Evolutionary conservation across 2,329 filamentous ascomycete genomes (phyloP).

Genomic region (Pseudogymnoascus sp.): DNA sequence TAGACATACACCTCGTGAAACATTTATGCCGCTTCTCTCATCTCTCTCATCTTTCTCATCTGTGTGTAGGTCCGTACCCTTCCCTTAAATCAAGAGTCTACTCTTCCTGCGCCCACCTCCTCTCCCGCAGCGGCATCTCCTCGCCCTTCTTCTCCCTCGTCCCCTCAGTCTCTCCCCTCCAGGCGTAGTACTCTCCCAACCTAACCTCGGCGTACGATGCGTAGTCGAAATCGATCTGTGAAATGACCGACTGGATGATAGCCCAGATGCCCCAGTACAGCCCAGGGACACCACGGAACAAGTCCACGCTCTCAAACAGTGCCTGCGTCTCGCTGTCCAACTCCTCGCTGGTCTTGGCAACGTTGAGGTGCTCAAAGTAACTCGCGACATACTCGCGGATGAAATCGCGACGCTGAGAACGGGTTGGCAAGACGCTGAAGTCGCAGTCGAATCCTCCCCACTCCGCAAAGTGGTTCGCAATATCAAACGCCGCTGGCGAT

Average conservation of each 20-base stretch:
- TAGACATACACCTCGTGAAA: background rate
- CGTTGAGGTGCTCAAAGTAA: conserved; percentile 52
- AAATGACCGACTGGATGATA: conserved; percentile 87
- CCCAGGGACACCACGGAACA: conserved; percentile 80
- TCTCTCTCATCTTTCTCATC: background rate
- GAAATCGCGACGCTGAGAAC: conserved; percentile 68
- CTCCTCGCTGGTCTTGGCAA: conserved; percentile 33
- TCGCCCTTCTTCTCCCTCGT: conserved; percentile 44
- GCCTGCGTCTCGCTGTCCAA: conserved; percentile 56
- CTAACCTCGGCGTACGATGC: conserved; percentile 79
- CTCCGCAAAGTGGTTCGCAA: conserved; percentile 96
- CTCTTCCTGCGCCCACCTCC: conserved; percentile 52
- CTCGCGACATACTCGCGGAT: conserved; percentile 72
- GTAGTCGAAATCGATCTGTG: conserved; percentile 95
- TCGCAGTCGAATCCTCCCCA: conserved; percentile 98
- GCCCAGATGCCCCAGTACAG: conserved; percentile 94
- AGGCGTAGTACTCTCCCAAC: conserved; percentile 86
- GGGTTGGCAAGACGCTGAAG: conserved; percentile 72
- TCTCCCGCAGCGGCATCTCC: conserved; percentile 66
- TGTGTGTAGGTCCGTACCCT: background rate
- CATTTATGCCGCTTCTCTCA: conserved; percentile 2
- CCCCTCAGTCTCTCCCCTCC: conserved; percentile 67
- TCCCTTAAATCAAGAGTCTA: conserved; percentile 9
- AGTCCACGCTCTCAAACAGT: conserved; percentile 73
- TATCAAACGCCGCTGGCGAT: conserved; percentile 88